phyloP scores from a whole-genome alignment of 2,329 filamentous ascomycete genomes.

The Aspergillus tubingensis region DNA sequence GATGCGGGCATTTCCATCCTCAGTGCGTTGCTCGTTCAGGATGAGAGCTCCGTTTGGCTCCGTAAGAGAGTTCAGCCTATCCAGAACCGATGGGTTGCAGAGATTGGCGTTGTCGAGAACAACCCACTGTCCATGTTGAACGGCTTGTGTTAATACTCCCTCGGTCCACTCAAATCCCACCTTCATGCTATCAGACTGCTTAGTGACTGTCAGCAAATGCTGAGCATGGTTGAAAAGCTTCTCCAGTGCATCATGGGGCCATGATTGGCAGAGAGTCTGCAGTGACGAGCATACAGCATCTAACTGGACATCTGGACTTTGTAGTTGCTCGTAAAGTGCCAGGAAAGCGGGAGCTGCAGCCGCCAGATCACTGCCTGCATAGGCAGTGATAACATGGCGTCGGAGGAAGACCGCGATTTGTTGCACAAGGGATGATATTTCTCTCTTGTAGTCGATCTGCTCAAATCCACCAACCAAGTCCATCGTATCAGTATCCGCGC shows the following conservation, averaged over 20 bases:
- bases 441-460: conserved; percentile 79
- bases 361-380: conserved; percentile 26
- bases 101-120: conserved; percentile 97
- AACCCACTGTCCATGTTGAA: conserved; percentile 86
- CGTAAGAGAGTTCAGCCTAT: conserved; percentile 89
- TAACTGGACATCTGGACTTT: conserved; percentile 30
- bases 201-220: conserved; percentile 54
- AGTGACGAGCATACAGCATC: conserved; percentile 36
- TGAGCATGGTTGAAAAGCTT: conserved; percentile 53
- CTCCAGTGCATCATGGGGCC: conserved; percentile 51
- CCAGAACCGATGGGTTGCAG: conserved; percentile 91
- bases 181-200: conserved; percentile 60
- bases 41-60: conserved; percentile 86
- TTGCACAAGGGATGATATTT: conserved; percentile 63
- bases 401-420: conserved; percentile 58
- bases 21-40: conserved; percentile 88
- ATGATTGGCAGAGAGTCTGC: conserved; percentile 41
- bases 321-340: conserved; percentile 36
- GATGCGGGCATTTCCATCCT: conserved; percentile 76
- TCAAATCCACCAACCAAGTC: conserved; percentile 97
- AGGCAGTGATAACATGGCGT: conserved; percentile 34
- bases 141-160: conserved; percentile 83
- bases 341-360: conserved; percentile 29
- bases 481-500: conserved; percentile 94
- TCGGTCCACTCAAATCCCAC: conserved; percentile 96